Base-by-base conservation (phyloP, 768 basidiomycete genomes). In the Rubroboletus pulcherrimus region DNA sequence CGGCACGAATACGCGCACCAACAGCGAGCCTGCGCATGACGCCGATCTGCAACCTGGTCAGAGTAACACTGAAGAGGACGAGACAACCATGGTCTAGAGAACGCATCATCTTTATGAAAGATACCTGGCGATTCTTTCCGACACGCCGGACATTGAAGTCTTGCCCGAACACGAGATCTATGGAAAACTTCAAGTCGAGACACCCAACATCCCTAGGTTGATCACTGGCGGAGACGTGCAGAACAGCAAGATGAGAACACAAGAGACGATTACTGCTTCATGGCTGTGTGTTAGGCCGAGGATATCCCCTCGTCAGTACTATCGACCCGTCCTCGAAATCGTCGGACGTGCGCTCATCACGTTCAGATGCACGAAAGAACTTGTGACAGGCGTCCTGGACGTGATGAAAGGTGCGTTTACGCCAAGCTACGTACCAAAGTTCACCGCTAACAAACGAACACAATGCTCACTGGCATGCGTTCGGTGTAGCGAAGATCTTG, bases 391-490 rank as follows among this genome's bases (percentile, higher is more conserved):
- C 0, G n/a, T 57, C 2, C 7, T 48, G 0, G 41, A 54, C 6
- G 53, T 43, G 0, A 8, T 58, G 8, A 9, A 41, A 33, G 54
- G 57, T 56, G 12, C 0, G 34, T 9, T 35, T 14, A 14, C 1
- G 15, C 14, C 21, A 11, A 5, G 17, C 6, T 44, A 44, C 29
- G 17, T n/a, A 29, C 7, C 2, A 8, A 10, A 1, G 15, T 6
- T 44, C 0, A 11, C 17, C 2, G 17, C 19, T 41, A 7, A 51
- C 9, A 24, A 15, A 17, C 51, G 49, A 12, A 14, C 10, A 39
- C 10, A n/a, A 24, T 69, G 69, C 63, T 12, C 66, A 68, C 29
- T 19, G 56, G 37, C 57, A 60, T 8, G 68, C 68, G 7, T 68
- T 48, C 38, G 47, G 49, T 5, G 46, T 51, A 7, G 49, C 57